Conservation (phyloP, 805 yeast species). For the Hanseniaspora lachancei region DNA sequence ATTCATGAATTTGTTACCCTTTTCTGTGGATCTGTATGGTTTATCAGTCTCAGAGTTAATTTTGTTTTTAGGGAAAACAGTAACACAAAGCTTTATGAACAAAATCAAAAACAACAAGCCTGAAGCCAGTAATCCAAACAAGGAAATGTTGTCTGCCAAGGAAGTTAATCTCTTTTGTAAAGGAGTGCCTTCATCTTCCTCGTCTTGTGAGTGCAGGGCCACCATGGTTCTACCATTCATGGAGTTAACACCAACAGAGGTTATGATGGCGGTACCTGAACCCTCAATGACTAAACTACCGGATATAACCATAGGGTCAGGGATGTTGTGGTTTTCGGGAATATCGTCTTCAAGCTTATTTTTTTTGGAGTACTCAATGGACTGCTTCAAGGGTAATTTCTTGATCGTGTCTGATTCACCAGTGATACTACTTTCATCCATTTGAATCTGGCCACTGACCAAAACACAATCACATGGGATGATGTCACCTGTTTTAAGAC, state of each 20-base stretch:
- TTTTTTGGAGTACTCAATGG: conserved; percentile 24
- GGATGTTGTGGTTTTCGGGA: conserved; percentile 24
- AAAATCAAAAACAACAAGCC: conserved; percentile 65
- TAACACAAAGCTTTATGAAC: conserved; percentile 58
- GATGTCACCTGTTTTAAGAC: conserved; percentile 85
- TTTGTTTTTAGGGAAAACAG: conserved; percentile 40
- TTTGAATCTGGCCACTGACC: conserved; percentile 61
- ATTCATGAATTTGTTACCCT: conserved; percentile 73
- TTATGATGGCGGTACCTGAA: conserved; percentile 69
- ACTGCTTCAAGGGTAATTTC: conserved; percentile 44
- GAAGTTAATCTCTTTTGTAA: conserved; percentile 66
- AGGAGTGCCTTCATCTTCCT: conserved; percentile 51
- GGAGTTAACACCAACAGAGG: conserved; percentile 83
- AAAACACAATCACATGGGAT: conserved; percentile 79
- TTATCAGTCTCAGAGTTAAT: conserved; percentile 22
- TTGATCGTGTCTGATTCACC: conserved; percentile 83
- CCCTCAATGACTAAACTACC: conserved; percentile 86
- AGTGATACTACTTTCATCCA: conserved; percentile 85
- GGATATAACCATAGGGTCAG: conserved; percentile 78
- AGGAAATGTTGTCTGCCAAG: conserved; percentile 89
- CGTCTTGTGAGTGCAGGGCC: conserved; percentile 61
- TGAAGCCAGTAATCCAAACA: conserved; percentile 82
- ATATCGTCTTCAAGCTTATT: conserved; percentile 21
- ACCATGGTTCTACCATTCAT: conserved; percentile 86
- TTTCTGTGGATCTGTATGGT: conserved; percentile 36